Evolutionary conservation across 192 early-diverging fungal species (phyloP).

Genomic region (Radiomyces spectabilis): DNA sequence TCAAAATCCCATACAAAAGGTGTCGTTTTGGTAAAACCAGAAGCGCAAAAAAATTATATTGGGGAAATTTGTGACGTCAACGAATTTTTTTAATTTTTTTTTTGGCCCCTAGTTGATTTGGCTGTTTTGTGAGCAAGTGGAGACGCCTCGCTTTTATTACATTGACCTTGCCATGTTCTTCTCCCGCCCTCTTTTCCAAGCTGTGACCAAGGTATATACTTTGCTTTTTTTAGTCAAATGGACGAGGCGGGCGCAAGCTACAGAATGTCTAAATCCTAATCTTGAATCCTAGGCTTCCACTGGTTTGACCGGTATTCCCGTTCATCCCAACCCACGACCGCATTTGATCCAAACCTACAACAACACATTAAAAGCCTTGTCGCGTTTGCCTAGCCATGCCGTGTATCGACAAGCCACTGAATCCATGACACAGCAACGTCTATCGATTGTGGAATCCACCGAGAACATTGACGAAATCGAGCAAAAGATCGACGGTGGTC

Average conservation of each 20-base stretch:
- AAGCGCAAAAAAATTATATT: no score
- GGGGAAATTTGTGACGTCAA: conserved; percentile 14
- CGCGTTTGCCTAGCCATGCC: conserved; percentile 66
- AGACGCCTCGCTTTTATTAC: not conserved
- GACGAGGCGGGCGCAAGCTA: not conserved
- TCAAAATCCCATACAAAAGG: no score
- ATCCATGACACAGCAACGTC: conserved; percentile 66
- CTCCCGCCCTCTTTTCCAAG: conserved; percentile 23
- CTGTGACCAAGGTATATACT: conserved; percentile 24
- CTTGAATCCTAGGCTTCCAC: conserved; percentile 38
- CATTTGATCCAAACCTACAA: conserved; percentile 79
- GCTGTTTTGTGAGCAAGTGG: not conserved
- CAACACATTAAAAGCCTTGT: conserved; percentile 62
- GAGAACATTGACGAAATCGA: conserved; percentile 75
- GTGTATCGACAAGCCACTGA: conserved; percentile 80
- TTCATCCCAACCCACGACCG: conserved; percentile 82
- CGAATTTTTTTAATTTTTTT: no score
- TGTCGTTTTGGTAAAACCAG: no score
- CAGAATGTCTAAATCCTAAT: not conserved
- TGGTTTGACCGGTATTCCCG: conserved; percentile 77
- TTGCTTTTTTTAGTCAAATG: not conserved
- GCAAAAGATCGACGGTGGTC: conserved; percentile 63
- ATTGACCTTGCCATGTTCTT: conserved; percentile 17
- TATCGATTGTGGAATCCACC: conserved; percentile 66
- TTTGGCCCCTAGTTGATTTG: no score